Percentiles rank a stretch among this genome's conserved stretches.
Conservation (phyloP, 2,329 filamentous ascomycete genomes). For the Hymenoscyphus scutula region DNA sequence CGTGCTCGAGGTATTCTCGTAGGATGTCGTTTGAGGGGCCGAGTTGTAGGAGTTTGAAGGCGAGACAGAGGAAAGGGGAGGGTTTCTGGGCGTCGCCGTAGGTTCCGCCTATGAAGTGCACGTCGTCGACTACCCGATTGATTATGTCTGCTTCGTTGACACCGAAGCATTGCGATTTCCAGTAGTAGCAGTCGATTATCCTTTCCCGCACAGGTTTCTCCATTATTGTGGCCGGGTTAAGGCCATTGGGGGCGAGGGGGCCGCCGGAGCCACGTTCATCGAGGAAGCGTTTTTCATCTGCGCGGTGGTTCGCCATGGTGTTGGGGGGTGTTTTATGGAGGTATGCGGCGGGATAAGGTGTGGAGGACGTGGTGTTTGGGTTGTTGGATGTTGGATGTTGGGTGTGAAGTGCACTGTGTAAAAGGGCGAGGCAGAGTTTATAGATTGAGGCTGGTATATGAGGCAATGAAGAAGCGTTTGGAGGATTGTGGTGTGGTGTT, state of each 20-base stretch:
- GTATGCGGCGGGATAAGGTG: neutral
- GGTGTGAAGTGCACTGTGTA: neutral
- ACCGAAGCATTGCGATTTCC: slow-evolving; percentile 98
- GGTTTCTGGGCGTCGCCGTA: slow-evolving; percentile 82
- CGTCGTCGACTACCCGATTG: slow-evolving; percentile 80
- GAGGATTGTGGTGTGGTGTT: no score
- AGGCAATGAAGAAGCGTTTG: no score
- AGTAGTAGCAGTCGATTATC: slow-evolving; percentile 94
- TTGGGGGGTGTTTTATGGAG: neutral
- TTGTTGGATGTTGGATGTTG: neutral
- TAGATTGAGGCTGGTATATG: neutral
- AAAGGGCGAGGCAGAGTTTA: neutral
- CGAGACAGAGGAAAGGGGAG: slow-evolving; percentile 88
- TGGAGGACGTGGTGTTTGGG: neutral
- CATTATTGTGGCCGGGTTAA: slow-evolving; percentile 93
- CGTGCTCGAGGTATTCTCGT: slow-evolving; percentile 73
- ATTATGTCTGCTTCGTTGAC: slow-evolving; percentile 82
- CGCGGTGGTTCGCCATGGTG: slow-evolving; percentile 56
- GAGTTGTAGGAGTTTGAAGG: slow-evolving; percentile 91
- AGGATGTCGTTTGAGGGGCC: slow-evolving; percentile 77
- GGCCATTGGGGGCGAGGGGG: slow-evolving; percentile 74
- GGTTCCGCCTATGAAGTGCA: slow-evolving; percentile 83
- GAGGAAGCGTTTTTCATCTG: slow-evolving; percentile 78
- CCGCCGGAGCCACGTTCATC: slow-evolving; percentile 85
- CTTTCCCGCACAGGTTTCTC: slow-evolving; percentile 94